Evolutionary conservation across 148 eudicot genomes (phyloP), one percentile per base, ranked within the genome.

Genomic region (Talinum fruticosum): DNA sequence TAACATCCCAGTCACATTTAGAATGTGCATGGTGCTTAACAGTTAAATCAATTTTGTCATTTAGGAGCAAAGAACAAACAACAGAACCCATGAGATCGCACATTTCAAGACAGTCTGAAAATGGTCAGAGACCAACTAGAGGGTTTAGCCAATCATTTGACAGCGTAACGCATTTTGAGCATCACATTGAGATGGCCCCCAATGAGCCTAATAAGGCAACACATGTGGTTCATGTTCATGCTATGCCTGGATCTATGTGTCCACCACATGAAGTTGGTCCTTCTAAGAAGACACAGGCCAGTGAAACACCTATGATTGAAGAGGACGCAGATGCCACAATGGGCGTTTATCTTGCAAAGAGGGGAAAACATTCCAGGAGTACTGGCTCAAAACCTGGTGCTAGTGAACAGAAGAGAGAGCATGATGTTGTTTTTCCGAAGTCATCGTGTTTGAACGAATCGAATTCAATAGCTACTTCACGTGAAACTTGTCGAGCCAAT

Each of bases 191-290:
- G 78, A 67, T 79, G 75, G 78, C 74, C 68, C 73, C 66, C 35
- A 83, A 87, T 67, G 86, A 79, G 66, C 59, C 83, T 70, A 83
- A 88, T 79, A 90, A 86, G 80, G 84, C 80, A 76, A 85, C 86
- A 69, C 91, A 85, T 69, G 74, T 90, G 80, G 85, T 91, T 72
- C 82, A 88, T 70, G 82, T 83, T 41, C 82, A 80, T 79, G 85
- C 90, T 73, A 87, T 83, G 79, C 93, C 91, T 82, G 96, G 89
- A 76, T 89, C 84, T 75, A 85, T 93, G 61, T 67, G 53, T 86
- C 79, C 88, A 74, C 33, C 87, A 67, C 87, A 87, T 84, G 92
- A 87, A 79, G 76, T 78, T 72, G 81, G 84, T 73, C 85, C 84
- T 72, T 54, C 70, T 62, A 84, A 70, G 37, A 87, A 89, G 79